Percentiles rank a stretch among this genome's conserved stretches.
Conservation (phyloP, 139 green algal species). For the Coccomyxa sp. region DNA sequence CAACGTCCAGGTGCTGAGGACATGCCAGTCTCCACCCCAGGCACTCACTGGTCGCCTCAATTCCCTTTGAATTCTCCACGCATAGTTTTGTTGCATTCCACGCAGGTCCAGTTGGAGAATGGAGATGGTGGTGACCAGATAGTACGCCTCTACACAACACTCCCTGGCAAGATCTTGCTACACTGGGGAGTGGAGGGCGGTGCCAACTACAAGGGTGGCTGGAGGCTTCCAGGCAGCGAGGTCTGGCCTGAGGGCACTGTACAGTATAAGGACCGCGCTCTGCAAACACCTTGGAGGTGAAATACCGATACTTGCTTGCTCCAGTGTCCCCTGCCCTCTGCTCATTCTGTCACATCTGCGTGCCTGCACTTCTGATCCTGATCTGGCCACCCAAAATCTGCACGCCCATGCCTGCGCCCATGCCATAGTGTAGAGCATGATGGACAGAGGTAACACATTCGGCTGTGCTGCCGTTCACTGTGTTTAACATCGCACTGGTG, state of each 20-base stretch:
- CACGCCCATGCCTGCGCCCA: no score
- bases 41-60: neutral
- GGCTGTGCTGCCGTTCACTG: no score
- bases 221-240: conserved; percentile 65
- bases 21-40: neutral
- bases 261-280: conserved; percentile 90
- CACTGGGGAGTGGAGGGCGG: conserved; percentile 92
- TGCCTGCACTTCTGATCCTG: neutral
- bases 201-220: conserved; percentile 77
- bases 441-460: no score
- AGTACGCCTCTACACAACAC: conserved; percentile 38
- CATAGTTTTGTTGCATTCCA: neutral
- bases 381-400: neutral
- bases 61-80: neutral
- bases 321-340: neutral
- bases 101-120: conserved; percentile 13
- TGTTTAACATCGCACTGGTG: no score
- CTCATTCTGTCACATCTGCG: neutral
- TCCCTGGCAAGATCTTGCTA: conserved; percentile 62
- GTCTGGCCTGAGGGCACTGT: conserved; percentile 73
- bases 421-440: no score
- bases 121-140: conserved; percentile 23
- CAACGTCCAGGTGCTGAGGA: neutral
- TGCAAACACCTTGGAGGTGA: conserved; percentile 86
- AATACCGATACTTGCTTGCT: neutral